Base-by-base conservation (phyloP, 129 eudicot species). In the Lactuca saligna region DNA sequence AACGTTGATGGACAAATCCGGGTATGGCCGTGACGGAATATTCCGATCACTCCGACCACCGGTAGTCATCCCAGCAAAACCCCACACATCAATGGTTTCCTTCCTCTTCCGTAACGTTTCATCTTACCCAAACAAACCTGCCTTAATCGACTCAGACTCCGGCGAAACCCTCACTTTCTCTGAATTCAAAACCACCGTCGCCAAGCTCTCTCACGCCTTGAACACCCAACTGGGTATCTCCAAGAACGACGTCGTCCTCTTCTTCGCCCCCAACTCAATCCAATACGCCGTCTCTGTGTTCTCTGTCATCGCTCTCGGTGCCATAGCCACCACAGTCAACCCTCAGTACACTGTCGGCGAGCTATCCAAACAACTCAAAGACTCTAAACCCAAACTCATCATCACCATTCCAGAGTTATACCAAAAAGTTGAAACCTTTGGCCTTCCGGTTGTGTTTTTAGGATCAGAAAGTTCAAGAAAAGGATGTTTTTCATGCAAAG, bases 1-100 rank as follows among this genome's bases (percentile, higher is more conserved):
- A n/a, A n/a, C n/a, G n/a, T n/a, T n/a, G 15, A 90, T 90, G 97
- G 96, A 91, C 72, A 85, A 82, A 75, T 87, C 96, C 5, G 97
- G 97, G 6, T 91, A 85, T 57, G 92, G 96, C 57, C 80, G 77
- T 3, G 97, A 91, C 70, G 90, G 96, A 49, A 84, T 87, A 4
- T 83, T 75, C 86, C 65, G 97, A 50, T 91, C 97, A 9, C 82
- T 87, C 13, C 63, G 96, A 29, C 96, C 90, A 32, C 86, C 90
- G 2, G 33, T 85, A 11, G n/a, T 34, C 41, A 57, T 83, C 63
- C 92, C 90, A 31, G 62, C 58, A 60, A 53, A 69, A 54, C 74
- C 89, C 11, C 79, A 81, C 39, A 80, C 82, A 34, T 84, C 90
- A 11, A 83, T 91, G 87, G 66, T 84, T 41, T 83, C 93, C 6